These are phyloP conservation scores for Botrytis cinerea DNA, from an alignment of 2,329 filamentous ascomycete genomes.

Conservation along the genomic window DNA sequence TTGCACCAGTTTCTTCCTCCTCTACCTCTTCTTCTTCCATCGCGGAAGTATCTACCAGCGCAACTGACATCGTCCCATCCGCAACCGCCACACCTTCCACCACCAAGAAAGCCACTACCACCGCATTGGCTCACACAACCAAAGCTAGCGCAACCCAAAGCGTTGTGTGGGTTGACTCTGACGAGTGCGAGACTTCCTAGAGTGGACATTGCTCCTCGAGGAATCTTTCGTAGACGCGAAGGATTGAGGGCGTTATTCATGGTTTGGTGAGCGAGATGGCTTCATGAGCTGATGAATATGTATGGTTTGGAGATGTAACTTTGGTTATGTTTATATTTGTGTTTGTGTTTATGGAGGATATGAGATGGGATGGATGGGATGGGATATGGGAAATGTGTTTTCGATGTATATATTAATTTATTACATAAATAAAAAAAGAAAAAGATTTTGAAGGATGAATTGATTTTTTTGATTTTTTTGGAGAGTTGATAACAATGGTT, in stretches of 20 bases:
- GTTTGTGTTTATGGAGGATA: no score
- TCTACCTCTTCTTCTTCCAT: background rate
- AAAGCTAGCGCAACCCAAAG: background rate
- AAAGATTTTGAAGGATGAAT: background rate
- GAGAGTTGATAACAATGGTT: no score
- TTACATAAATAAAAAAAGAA: no score
- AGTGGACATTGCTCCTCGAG: background rate
- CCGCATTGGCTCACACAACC: background rate
- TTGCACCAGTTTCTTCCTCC: background rate
- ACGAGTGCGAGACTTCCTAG: slow-evolving; percentile 1
- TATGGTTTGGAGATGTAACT: background rate
- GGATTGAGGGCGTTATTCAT: background rate
- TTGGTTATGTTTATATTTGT: background rate
- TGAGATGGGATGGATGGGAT: no score
- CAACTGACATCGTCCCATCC: no score
- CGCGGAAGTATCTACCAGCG: no score
- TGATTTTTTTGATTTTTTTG: background rate
- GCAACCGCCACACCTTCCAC: background rate
- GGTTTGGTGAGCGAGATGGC: background rate
- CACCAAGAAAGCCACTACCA: background rate
- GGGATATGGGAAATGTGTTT: background rate
- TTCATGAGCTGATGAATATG: slow-evolving; percentile 10
- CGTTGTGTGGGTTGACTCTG: slow-evolving; percentile 1
- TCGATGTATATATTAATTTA: background rate
- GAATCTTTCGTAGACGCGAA: no score